Evolutionary conservation across 108 stramenopile species (phyloP), one percentile per base, ranked within the genome.

Genomic region (Licmophora abbreviata): DNA sequence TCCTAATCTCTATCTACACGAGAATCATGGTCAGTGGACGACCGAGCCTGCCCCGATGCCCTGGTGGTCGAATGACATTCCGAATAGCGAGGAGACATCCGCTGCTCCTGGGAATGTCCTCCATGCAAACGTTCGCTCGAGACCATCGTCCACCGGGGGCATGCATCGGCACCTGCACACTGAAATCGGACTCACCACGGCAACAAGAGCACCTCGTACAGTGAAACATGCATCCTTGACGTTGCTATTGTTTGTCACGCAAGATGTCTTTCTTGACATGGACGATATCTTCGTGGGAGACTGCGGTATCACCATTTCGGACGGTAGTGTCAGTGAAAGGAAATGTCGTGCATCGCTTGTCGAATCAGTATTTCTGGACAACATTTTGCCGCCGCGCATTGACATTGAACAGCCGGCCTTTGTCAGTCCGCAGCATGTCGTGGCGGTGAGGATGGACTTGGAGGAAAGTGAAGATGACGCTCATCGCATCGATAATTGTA

Each of bases 361-460:
- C 18, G 15, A 3, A 40, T 40, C 23, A 21, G 66, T 65, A 40
- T 31, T 37, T 27, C 55, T 68, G 27, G 31, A 62, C 35, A 56
- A 67, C 26, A 17, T 63, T 32, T 49, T 51, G 0, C 43, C 63
- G 14, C 52, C 20, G 3, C 14, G 28, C 3, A 61, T 74, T 32
- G 73, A 74, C 43, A 74, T 74, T 32, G 73, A 74, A 55, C 73
- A 69, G 42, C 73, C 73, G 22, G 63, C 73, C 17, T 74, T 74
- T 65, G 67, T 62, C 11, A 69, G 68, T 59, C 48, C 55, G 0
- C 73, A 69, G 28, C 59, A 74, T 27, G 53, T 74, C 22, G 67
- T 74, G 51, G 68, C 63, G 1, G 51, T 56, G 28, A 48, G 31
- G 9, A 17, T 74, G 2, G 21, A 14, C n/a, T 51, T 51, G 3